These are phyloP conservation scores for Lactarius psammicola DNA, from an alignment of 768 basidiomycete species.

Conservation along the genomic window DNA sequence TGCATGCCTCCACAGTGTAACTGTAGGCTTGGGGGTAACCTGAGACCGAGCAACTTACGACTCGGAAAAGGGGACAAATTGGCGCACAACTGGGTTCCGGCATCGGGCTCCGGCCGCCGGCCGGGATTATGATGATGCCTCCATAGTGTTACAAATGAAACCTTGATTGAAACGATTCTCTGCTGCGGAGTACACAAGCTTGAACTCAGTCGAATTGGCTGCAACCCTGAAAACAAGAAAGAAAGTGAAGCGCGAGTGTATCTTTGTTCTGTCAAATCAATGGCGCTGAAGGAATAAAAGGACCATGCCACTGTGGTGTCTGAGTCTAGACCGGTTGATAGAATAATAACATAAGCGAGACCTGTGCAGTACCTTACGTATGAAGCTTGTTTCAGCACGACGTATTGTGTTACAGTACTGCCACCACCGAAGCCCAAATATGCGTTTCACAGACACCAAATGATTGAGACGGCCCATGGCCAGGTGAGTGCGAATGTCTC, in stretches of 20 bases:
- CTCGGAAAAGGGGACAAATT: not conserved
- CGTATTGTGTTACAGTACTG: no score
- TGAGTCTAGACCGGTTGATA: not conserved
- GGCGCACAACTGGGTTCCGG: not conserved
- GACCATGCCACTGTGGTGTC: not conserved
- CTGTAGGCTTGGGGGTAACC: no score
- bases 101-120: not conserved
- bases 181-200: not conserved
- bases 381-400: not conserved
- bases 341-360: not conserved
- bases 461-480: not conserved
- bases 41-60: not conserved
- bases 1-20: no score
- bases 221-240: not conserved
- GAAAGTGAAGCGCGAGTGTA: not conserved
- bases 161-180: not conserved
- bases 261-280: not conserved
- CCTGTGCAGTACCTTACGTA: not conserved
- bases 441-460: not conserved
- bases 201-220: not conserved
- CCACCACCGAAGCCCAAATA: no score
- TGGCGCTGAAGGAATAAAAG: not conserved
- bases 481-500: not conserved
- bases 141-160: not conserved
- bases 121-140: not conserved